A percentile compares a stretch with the other conserved stretches of the same genome.
Conservation (phyloP, 495 filamentous ascomycete genomes). For the Copromyces sp. region DNA sequence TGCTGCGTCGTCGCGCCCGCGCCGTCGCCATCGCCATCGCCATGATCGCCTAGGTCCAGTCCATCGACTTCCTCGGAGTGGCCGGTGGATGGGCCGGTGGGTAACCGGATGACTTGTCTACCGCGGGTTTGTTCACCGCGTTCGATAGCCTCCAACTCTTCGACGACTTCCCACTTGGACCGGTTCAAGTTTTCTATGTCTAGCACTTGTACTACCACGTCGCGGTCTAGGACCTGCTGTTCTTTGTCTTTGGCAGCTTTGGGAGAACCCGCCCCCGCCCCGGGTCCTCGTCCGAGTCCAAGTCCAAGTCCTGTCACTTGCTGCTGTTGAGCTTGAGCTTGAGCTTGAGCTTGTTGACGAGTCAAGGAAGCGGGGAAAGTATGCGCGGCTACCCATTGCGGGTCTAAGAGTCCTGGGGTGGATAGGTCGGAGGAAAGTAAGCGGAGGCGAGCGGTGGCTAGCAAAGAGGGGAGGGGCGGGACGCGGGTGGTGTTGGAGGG, state of each 20-base stretch:
- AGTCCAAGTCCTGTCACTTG: conserved; percentile 18
- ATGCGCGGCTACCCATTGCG: conserved; percentile 28
- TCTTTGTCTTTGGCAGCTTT: too few species aligned
- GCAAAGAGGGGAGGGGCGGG: conserved; percentile 56
- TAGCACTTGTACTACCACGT: conserved; percentile 70
- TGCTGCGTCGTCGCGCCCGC: background rate
- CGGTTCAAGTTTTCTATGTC: conserved; percentile 73
- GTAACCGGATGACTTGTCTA: conserved; percentile 68
- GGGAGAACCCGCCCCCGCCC: too few species aligned
- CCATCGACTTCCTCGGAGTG: conserved; percentile 19
- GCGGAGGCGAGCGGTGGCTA: conserved; percentile 72
- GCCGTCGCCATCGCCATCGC: too few species aligned
- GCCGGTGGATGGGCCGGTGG: conserved; percentile 27
- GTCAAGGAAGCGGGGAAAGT: conserved; percentile 39
- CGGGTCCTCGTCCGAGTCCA: too few species aligned
- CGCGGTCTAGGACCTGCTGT: conserved; percentile 40
- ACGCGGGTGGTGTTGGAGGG: conserved; percentile 17
- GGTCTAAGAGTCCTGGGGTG: conserved; percentile 41
- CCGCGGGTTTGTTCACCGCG: conserved; percentile 76
- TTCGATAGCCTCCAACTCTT: conserved; percentile 71
- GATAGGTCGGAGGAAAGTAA: conserved; percentile 70
- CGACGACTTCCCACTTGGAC: conserved; percentile 75
- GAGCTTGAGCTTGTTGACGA: too few species aligned
- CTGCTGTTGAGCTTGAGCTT: background rate
- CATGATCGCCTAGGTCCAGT: conserved; percentile 4